These are phyloP conservation scores for Xylariaceae sp. DNA, from an alignment of 2,329 filamentous ascomycete species.

Conservation along the genomic window DNA sequence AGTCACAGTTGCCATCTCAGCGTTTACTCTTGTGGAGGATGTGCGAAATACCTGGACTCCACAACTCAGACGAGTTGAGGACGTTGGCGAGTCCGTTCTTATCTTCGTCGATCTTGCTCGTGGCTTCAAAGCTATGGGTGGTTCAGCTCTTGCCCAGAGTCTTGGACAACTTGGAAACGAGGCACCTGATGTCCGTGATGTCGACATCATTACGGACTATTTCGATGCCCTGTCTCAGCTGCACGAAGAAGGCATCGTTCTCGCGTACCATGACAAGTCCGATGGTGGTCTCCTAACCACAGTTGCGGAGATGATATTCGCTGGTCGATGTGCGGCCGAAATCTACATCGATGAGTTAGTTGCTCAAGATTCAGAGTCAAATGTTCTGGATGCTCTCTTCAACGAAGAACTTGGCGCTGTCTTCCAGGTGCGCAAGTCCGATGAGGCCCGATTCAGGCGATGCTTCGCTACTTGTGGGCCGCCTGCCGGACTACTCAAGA, in stretches of 20 bases:
- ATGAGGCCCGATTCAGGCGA: slow-evolving; percentile 79
- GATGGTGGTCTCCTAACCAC: slow-evolving; percentile 45
- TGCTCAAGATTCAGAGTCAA: slow-evolving; percentile 55
- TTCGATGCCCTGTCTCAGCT: slow-evolving; percentile 75
- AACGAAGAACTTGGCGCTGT: slow-evolving; percentile 94
- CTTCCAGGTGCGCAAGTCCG: slow-evolving; percentile 83
- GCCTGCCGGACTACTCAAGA: slow-evolving; percentile 73
- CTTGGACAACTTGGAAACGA: slow-evolving; percentile 82
- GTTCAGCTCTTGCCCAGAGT: slow-evolving; percentile 84
- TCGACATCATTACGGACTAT: slow-evolving; percentile 77
- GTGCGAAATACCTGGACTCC: slow-evolving; percentile 91
- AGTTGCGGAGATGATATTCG: slow-evolving; percentile 96
- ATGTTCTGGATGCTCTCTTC: slow-evolving; percentile 76
- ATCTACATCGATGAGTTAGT: slow-evolving; percentile 73
- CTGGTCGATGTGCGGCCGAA: slow-evolving; percentile 82
- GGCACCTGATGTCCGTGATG: slow-evolving; percentile 78
- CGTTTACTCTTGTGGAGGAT: slow-evolving; percentile 79
- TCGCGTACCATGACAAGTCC: slow-evolving; percentile 21
- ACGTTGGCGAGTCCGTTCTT: slow-evolving; percentile 82
- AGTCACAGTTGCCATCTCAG: slow-evolving; percentile 83
- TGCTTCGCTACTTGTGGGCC: slow-evolving; percentile 90
- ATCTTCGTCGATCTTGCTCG: slow-evolving; percentile 87
- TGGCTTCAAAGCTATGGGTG: slow-evolving; percentile 76
- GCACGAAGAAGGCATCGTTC: slow-evolving; percentile 44
- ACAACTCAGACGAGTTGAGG: slow-evolving; percentile 72